Evolutionary conservation across 805 yeast species (phyloP).

Genomic region (Limtongia smithiae): DNA sequence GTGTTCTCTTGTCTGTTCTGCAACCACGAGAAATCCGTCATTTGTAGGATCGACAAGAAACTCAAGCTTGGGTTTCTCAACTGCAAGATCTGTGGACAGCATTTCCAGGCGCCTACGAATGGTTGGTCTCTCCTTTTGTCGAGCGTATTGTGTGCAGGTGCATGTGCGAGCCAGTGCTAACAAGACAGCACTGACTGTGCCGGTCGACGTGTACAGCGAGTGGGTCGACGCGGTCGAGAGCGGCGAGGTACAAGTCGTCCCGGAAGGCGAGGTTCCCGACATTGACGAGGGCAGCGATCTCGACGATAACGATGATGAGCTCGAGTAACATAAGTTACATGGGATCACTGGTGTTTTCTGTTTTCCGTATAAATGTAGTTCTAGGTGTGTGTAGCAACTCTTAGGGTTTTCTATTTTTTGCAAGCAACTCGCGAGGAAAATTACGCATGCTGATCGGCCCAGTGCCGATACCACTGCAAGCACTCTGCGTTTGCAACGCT

Average conservation of each 20-base stretch:
- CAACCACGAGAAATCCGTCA: slow-evolving; percentile 89
- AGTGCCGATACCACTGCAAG: slow-evolving; percentile 26
- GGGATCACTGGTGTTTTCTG: no score
- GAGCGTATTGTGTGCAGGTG: no score
- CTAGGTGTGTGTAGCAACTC: background rate
- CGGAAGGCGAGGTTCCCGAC: slow-evolving; percentile 29
- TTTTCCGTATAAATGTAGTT: no score
- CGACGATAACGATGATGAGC: slow-evolving; percentile 28
- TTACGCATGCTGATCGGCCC: no score
- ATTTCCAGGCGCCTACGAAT: slow-evolving; percentile 83
- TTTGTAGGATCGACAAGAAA: slow-evolving; percentile 83
- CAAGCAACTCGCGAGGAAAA: no score
- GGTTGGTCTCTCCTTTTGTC: slow-evolving; percentile 37
- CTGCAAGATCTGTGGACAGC: slow-evolving; percentile 93
- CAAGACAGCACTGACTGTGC: slow-evolving; percentile 55
- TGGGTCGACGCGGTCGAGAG: slow-evolving; percentile 98
- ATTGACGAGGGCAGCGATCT: slow-evolving; percentile 31
- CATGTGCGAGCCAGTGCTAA: no score
- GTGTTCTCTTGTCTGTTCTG: slow-evolving; percentile 69
- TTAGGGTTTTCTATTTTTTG: background rate
- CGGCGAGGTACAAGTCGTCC: slow-evolving; percentile 55
- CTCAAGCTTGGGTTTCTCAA: slow-evolving; percentile 75
- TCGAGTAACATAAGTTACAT: background rate
- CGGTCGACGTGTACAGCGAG: slow-evolving; percentile 92
- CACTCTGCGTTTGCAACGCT: slow-evolving; percentile 31